Evolutionary conservation across 2,329 filamentous ascomycete genomes (phyloP).

Genomic region (Diaporthe sp.): DNA sequence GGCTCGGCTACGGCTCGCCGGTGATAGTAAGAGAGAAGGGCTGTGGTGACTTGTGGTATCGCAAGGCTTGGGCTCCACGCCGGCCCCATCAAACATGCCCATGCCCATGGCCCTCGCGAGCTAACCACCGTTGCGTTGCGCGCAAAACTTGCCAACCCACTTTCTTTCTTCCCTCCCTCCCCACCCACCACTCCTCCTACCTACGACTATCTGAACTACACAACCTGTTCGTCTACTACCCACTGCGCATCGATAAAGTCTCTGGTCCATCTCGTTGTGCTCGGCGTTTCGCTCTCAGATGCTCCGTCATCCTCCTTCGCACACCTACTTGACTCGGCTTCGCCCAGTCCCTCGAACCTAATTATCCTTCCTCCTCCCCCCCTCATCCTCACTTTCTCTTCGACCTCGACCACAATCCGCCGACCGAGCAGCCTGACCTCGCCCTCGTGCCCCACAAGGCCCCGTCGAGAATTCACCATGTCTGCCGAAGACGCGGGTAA

Average conservation of each 20-base stretch:
- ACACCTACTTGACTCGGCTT: not conserved
- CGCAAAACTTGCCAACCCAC: conserved; percentile 22
- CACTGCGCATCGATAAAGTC: conserved; percentile 12
- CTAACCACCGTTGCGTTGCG: not conserved
- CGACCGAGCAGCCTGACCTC: not conserved
- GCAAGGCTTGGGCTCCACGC: conserved; percentile 17
- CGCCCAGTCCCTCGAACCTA: not conserved
- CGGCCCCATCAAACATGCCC: not conserved
- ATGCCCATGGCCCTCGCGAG: conserved; percentile 2
- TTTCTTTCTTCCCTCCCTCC: not conserved
- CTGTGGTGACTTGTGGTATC: not conserved
- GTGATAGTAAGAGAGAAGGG: not conserved
- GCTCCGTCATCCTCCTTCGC: conserved; percentile 4
- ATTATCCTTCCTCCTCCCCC: not conserved
- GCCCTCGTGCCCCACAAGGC: not conserved
- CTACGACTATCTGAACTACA: not conserved
- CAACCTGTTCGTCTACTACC: conserved; percentile 1
- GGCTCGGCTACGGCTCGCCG: not conserved
- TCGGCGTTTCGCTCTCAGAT: not conserved
- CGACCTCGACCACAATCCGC: not conserved
- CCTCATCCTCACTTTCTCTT: not conserved
- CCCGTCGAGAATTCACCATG: conserved; percentile 26
- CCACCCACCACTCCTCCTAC: too few species aligned
- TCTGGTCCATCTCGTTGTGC: not conserved
- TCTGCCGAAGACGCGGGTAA: conserved; percentile 33